Evolutionary conservation across 345 rosid species (phyloP).

Genomic region (Eucalyptus sp.): DNA sequence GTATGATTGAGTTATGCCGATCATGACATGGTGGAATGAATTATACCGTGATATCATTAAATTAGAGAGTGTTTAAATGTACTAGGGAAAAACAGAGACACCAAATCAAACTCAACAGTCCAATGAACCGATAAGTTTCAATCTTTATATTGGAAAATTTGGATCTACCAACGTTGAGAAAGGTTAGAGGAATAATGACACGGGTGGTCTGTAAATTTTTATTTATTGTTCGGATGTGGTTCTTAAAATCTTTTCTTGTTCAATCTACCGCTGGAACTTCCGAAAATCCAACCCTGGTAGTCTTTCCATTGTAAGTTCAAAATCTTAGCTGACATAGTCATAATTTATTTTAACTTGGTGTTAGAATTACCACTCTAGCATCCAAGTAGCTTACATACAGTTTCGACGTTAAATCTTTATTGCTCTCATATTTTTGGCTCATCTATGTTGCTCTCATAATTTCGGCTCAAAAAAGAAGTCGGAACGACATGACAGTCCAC

Average conservation of each 20-base stretch:
- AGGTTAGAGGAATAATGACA: background rate
- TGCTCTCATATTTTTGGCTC: background rate
- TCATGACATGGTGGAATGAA: background rate
- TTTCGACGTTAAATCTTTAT: background rate
- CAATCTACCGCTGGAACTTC: background rate
- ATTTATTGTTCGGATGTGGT: background rate
- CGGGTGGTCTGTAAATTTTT: background rate
- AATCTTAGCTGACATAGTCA: background rate
- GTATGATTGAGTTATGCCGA: background rate
- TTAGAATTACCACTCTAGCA: background rate
- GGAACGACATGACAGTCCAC: background rate
- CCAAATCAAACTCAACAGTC: background rate
- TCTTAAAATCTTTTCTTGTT: background rate
- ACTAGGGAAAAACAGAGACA: background rate
- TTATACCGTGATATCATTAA: background rate
- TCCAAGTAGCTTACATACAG: background rate
- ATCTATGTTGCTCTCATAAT: no score
- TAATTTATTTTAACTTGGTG: background rate
- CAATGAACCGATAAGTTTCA: background rate
- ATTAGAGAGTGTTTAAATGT: background rate
- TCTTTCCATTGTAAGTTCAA: background rate
- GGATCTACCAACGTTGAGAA: background rate
- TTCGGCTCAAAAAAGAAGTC: background rate
- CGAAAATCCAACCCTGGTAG: background rate
- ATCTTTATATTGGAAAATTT: background rate